These are phyloP conservation scores for Phylloporus arenicola DNA, from an alignment of 768 basidiomycete genomes.

Conservation along the genomic window DNA sequence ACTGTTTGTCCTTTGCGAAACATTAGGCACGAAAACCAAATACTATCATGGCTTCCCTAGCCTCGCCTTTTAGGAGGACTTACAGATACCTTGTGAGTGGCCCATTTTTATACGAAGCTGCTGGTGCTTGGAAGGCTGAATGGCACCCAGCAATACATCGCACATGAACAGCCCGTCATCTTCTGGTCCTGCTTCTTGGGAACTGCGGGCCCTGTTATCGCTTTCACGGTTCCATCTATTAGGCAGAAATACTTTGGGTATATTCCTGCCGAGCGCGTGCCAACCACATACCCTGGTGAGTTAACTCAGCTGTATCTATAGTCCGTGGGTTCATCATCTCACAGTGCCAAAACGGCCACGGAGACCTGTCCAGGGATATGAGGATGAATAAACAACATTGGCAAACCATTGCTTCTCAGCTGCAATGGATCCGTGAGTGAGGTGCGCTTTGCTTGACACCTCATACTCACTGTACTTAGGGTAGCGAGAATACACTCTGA, in stretches of 20 bases:
- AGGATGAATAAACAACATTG: conserved; percentile 43
- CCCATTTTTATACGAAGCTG: not conserved
- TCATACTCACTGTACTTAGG: not conserved
- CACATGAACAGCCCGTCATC: conserved; percentile 86
- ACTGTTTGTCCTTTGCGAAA: conserved; percentile 4
- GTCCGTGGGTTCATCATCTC: not conserved
- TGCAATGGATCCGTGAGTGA: not conserved
- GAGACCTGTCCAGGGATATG: conserved; percentile 66
- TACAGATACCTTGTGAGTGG: conserved; percentile 27
- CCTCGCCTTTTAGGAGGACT: conserved; percentile 25
- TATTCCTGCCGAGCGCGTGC: conserved; percentile 60
- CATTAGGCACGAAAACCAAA: not conserved
- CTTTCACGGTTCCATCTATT: conserved; percentile 71
- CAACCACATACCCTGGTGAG: conserved; percentile 77
- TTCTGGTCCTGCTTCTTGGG: conserved; percentile 84
- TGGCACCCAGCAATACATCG: conserved; percentile 70
- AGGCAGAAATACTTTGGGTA: conserved; percentile 67
- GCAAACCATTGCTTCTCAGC: not conserved
- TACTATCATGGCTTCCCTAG: conserved; percentile 24
- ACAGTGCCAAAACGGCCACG: conserved; percentile 70
- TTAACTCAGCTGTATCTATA: conserved; percentile 3
- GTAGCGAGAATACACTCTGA: not conserved
- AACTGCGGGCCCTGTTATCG: conserved; percentile 67
- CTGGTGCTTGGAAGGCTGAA: not conserved
- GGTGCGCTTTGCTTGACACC: not conserved